Conservation (phyloP, 2,329 filamentous ascomycete genomes). For the Pseudogymnoascus sp. region DNA sequence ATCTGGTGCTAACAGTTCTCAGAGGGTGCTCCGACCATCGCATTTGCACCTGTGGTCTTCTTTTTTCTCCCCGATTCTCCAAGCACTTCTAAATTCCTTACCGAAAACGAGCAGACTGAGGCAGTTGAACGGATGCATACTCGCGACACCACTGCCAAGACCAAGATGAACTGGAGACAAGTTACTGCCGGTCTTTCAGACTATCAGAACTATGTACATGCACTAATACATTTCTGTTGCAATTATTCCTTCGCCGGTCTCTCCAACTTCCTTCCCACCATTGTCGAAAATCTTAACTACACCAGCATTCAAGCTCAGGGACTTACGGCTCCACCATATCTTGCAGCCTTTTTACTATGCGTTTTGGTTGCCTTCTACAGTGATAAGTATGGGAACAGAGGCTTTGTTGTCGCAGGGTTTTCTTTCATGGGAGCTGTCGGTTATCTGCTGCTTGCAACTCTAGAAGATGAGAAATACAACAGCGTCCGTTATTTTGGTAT, state of each 20-base stretch:
- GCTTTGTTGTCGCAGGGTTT: constrained; percentile 27
- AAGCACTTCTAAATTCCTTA: constrained; percentile 25
- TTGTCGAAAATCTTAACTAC: constrained; percentile 34
- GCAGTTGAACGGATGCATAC: constrained; percentile 20
- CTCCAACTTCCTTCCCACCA: constrained; percentile 35
- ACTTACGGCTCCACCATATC: constrained; percentile 34
- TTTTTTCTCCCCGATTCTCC: constrained; percentile 28
- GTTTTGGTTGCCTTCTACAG: constrained; percentile 27
- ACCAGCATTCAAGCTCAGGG: constrained; percentile 33
- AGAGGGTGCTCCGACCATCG: constrained; percentile 26
- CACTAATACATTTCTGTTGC: constrained; percentile 33
- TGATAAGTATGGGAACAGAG: constrained; percentile 30
- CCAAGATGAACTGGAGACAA: constrained; percentile 26
- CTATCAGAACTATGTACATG: constrained; percentile 31
- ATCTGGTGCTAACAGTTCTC: not conserved
- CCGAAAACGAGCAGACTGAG: constrained; percentile 21
- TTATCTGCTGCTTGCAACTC: constrained; percentile 28
- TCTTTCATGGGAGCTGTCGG: constrained; percentile 25
- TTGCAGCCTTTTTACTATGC: constrained; percentile 31
- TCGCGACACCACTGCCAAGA: constrained; percentile 23
- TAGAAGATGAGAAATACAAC: constrained; percentile 18
- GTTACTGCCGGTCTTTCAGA: constrained; percentile 29
- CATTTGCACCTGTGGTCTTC: constrained; percentile 24
- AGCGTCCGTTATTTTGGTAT: constrained; percentile 31
- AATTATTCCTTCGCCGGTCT: constrained; percentile 32